Evolutionary conservation across 176 grass and related monocot species (phyloP).

Genomic region (Lolium multiflorum): DNA sequence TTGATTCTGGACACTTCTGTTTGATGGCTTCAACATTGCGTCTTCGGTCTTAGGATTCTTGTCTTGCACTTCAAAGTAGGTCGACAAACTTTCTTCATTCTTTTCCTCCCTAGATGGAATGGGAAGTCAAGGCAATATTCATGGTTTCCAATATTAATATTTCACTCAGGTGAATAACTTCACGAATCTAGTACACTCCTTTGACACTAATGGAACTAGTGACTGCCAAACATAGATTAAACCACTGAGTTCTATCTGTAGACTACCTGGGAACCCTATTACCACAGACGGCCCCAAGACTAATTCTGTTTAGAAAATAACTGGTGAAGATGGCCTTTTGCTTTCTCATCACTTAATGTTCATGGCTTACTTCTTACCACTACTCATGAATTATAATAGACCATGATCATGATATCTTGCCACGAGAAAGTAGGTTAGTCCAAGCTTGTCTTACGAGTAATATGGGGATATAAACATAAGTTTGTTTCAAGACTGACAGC

Average conservation of each 20-base stretch:
- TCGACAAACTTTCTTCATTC: no score
- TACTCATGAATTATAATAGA: background rate
- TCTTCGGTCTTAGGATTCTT: no score
- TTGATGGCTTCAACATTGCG: no score
- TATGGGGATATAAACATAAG: background rate
- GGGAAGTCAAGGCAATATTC: background rate
- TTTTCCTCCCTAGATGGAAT: background rate
- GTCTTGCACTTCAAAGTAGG: no score
- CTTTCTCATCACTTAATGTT: background rate
- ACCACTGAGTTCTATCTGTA: background rate
- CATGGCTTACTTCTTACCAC: background rate
- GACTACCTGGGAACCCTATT: background rate
- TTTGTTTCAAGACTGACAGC: background rate
- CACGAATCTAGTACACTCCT: background rate
- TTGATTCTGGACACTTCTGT: no score
- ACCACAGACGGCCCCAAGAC: background rate
- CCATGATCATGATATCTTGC: background rate
- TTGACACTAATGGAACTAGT: background rate
- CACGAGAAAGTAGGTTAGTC: no score
- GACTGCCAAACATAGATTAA: background rate
- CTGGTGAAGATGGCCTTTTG: no score
- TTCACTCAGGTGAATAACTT: background rate
- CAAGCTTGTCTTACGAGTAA: background rate
- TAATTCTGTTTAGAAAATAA: no score
- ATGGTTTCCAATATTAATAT: background rate